Evolutionary conservation across 2,329 filamentous ascomycete species (phyloP), one percentile per base, ranked within the genome.

Genomic region (Escovopsis sp.): DNA sequence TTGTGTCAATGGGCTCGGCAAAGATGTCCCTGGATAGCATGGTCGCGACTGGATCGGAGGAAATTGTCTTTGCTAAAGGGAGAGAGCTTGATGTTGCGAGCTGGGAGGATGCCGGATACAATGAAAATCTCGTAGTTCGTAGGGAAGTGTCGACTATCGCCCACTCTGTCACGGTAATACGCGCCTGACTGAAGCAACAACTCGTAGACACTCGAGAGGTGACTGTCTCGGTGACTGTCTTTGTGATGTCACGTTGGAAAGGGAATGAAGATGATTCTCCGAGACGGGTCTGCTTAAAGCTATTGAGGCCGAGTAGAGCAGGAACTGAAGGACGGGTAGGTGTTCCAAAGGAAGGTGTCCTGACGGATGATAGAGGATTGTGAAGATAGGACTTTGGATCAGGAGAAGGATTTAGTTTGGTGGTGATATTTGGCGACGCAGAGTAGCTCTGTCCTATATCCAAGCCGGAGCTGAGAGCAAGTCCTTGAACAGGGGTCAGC

Each of bases 11-110:
- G 26, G 77, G 72, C 10, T 57, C 54, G 7, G 64, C 62, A 49
- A 81, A 81, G 41, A 81, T 75, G 50, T 80, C 57, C 11, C 54
- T 45, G 11, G 55, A 53, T 19, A 55, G 50, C 54, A 59, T 59
- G 26, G 19, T 53, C 33, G 30, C 15, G 34, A 40, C 33, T 38
- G 43, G 19, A 39, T 39, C 9, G 33, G 33, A 9, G 12, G 15
- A 15, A 12, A 15, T 26, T 3, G 33, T 30, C 7, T 39, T n/a
- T 12, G 15, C 18, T 33, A 33, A 19, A 12, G 18, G 36, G 12
- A 23, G 35, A 19, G 9, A 9, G 28, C 8, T 9, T 9, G 8
- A 9, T 4, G 4, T 32, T 32, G 3, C 6, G 8, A 32, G 4
- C 11, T 9, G 8, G 11, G 28, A 32, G 28, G 28, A 32, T 11